These are phyloP conservation scores for Fraxinus platypoda DNA, from an alignment of 305 asterid genomes.

Conservation along the genomic window DNA sequence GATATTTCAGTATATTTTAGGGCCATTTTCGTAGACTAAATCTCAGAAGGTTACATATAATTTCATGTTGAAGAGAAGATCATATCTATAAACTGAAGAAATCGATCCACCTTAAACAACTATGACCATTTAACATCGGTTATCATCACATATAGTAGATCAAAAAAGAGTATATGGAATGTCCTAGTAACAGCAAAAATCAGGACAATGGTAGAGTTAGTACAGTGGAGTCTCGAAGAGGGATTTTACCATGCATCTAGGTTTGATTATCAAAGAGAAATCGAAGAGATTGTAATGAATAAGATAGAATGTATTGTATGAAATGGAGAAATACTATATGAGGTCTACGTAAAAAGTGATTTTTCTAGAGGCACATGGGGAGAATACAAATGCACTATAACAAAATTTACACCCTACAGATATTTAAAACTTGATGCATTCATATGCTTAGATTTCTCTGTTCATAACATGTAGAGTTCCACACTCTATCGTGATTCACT, in stretches of 20 bases:
- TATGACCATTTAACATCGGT: background rate
- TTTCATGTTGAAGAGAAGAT: background rate
- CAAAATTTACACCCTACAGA: background rate
- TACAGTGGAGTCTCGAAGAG: background rate
- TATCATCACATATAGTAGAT: background rate
- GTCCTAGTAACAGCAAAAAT: background rate
- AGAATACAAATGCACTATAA: background rate
- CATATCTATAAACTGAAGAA: background rate
- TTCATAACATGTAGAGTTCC: background rate
- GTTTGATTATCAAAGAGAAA: background rate
- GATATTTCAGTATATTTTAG: background rate
- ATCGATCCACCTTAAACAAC: background rate
- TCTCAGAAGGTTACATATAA: background rate
- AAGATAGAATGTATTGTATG: background rate
- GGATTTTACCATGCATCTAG: background rate
- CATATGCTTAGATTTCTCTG: background rate
- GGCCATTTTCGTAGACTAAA: background rate
- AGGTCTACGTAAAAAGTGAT: background rate
- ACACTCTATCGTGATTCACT: background rate
- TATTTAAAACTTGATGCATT: background rate
- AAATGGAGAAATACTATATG: background rate
- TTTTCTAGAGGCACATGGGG: background rate
- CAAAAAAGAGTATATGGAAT: background rate
- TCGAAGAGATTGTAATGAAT: background rate
- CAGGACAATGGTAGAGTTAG: background rate